Percentiles rank a stretch among this genome's conserved stretches.
Evolutionary conservation across 2,329 filamentous ascomycete genomes (phyloP).

Genomic region (Aaosphaeria arxii): DNA sequence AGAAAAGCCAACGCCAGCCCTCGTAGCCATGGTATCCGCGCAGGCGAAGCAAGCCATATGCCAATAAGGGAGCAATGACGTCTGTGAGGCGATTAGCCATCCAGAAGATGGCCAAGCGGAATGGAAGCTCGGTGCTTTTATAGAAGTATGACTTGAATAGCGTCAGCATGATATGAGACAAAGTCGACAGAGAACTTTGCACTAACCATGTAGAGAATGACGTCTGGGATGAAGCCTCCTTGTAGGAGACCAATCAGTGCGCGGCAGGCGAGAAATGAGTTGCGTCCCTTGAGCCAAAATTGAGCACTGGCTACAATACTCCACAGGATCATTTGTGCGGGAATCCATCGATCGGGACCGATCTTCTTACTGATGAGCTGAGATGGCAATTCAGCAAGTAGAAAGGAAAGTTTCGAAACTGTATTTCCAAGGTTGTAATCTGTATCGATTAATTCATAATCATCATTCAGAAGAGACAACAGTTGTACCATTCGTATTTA

Average conservation of each 20-base stretch:
- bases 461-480: not conserved
- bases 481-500: constrained; percentile 19
- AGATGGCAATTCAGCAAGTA: constrained; percentile 20
- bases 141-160: constrained; percentile 40
- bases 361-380: constrained; percentile 22
- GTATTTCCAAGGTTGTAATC: constrained; percentile 13
- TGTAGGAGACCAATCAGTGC: constrained; percentile 39
- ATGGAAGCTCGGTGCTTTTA: constrained; percentile 45
- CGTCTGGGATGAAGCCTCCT: constrained; percentile 56
- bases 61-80: constrained; percentile 33
- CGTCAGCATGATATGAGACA: not conserved
- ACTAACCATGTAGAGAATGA: constrained; percentile 56
- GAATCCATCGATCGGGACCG: constrained; percentile 39
- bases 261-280: constrained; percentile 35
- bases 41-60: constrained; percentile 38
- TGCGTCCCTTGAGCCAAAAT: constrained; percentile 55
- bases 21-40: constrained; percentile 36
- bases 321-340: constrained; percentile 42
- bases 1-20: constrained; percentile 43
- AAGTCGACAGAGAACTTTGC: not conserved
- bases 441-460: not conserved
- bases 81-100: constrained; percentile 27
- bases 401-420: constrained; percentile 34
- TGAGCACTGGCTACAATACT: constrained; percentile 57
- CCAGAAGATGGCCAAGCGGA: constrained; percentile 42